phyloP scores from a whole-genome alignment of 2,329 filamentous ascomycete genomes.

The Aspergillus ochraceus region DNA sequence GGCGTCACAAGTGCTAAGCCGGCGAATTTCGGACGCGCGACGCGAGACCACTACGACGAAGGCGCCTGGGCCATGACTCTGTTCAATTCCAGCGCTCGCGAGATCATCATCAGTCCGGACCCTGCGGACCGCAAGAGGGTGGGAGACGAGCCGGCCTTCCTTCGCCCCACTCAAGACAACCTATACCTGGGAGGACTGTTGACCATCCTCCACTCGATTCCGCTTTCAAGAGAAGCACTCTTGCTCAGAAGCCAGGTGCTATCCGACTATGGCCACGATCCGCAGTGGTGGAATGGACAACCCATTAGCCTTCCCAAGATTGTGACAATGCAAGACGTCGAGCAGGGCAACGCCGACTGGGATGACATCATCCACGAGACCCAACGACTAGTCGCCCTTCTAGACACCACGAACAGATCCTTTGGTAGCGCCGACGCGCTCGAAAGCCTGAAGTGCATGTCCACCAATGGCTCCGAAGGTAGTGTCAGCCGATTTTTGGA shows the following conservation, averaged over 20 bases:
- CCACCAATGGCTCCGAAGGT: constrained; percentile 35
- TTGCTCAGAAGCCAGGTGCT: constrained; percentile 48
- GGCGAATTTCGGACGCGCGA: constrained; percentile 56
- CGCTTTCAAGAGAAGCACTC: constrained; percentile 58
- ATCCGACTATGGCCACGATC: constrained; percentile 55
- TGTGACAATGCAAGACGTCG: constrained; percentile 45
- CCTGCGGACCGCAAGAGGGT: constrained; percentile 51
- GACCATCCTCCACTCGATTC: constrained; percentile 63
- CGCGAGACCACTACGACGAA: constrained; percentile 54
- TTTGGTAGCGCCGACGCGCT: constrained; percentile 59
- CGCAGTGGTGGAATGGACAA: constrained; percentile 64
- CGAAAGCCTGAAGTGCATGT: constrained; percentile 41
- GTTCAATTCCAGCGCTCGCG: constrained; percentile 47
- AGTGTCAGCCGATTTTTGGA: constrained; percentile 49
- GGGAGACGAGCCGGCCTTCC: constrained; percentile 54
- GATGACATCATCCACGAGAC: constrained; percentile 56
- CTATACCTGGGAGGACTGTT: constrained; percentile 59
- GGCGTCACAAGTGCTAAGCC: constrained; percentile 48
- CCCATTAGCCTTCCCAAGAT: constrained; percentile 52
- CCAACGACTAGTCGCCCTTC: constrained; percentile 62
- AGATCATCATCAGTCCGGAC: constrained; percentile 57
- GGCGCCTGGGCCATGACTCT: constrained; percentile 58
- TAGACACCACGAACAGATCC: constrained; percentile 57
- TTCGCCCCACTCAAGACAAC: constrained; percentile 55
- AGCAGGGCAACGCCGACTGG: constrained; percentile 34